Conservation (phyloP, 1,139 yeast genomes). For the Diutina ranongensis region DNA sequence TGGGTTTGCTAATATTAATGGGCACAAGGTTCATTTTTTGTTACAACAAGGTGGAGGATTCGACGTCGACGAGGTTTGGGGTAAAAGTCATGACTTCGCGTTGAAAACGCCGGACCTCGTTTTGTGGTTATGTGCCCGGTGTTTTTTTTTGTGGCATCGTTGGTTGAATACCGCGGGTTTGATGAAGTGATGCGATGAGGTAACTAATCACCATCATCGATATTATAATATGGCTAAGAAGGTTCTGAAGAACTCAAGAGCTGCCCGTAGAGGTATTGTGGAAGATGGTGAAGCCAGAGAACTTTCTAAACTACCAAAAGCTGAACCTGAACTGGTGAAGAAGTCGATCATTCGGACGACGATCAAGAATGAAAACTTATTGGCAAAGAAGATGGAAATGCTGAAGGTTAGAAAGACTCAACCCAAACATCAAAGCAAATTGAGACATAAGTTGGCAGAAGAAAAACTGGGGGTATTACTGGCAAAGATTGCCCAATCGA, state of each 20-base stretch:
- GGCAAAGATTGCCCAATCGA: slow-evolving; percentile 52
- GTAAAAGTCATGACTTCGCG: no score
- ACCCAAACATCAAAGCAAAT: slow-evolving; percentile 22
- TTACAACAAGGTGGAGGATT: no score
- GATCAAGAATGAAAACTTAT: slow-evolving; percentile 51
- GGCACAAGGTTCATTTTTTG: slow-evolving; percentile 6
- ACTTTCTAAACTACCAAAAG: slow-evolving; percentile 41
- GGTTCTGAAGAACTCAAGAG: slow-evolving; percentile 62
- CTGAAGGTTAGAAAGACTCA: slow-evolving; percentile 23
- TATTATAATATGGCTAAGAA: slow-evolving; percentile 10
- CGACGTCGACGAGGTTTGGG: no score
- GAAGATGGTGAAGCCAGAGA: slow-evolving; percentile 34
- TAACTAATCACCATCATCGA: neutral
- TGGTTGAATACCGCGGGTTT: no score
- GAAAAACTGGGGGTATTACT: slow-evolving; percentile 44
- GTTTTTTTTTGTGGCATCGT: no score
- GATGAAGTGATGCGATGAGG: no score
- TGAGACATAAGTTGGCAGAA: slow-evolving; percentile 33
- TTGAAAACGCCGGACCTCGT: no score
- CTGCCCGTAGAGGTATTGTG: slow-evolving; percentile 51
- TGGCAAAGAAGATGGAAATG: slow-evolving; percentile 43
- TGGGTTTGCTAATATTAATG: neutral
- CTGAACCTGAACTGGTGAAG: slow-evolving; percentile 44
- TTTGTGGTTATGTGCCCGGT: no score
- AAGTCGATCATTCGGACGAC: slow-evolving; percentile 60